Evolutionary conservation across 805 yeast genomes (phyloP), one percentile per base, ranked within the genome.

Genomic region (Candida mattraensis): DNA sequence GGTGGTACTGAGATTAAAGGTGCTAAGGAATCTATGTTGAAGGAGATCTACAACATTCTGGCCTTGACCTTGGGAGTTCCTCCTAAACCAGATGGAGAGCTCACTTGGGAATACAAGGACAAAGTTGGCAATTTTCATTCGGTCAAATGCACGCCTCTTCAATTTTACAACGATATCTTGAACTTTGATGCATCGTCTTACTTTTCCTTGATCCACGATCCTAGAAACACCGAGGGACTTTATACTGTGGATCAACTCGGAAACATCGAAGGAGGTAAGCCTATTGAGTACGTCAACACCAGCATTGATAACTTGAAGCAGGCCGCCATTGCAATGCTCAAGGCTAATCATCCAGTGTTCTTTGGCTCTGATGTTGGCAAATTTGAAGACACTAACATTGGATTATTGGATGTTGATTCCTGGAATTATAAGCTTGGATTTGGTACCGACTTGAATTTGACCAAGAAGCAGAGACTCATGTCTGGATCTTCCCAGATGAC

Each of bases 321-420:
- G 22, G 69, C 80, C 32, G 86, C 87, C 10, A 78, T 85, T 32
- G 70, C 74, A 47, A 80, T 84, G 71, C 71, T 87, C 55, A 71
- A 81, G 60, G 69, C 69, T 40, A 80, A 86, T 59, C 81, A 82
- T 60, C 87, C 95, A 0, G 87, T 87, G 6, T 87, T 87, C 67
- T 87, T 87, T 58, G 95, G 95, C 5, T 81, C 87, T 10, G 94
- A 87, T 58, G 87, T 87, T 17, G 91, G 89, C 16, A 82, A 83
- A 58, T 87, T 70, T 60, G 74, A 72, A 65, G 78, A 81, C 58
- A 68, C 71, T 26, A 57, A 58, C 11, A 54, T 74, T 7, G 96
- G 96, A 24, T 60, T 87, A 25, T 75, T 87, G 66, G 95, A 86
- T 55, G 68, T 76, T 13, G 70, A 74, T 20, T 72, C 83, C 11